These are phyloP conservation scores for Kickxella alabastrina DNA, from an alignment of 192 early-diverging fungal species.

Conservation along the genomic window DNA sequence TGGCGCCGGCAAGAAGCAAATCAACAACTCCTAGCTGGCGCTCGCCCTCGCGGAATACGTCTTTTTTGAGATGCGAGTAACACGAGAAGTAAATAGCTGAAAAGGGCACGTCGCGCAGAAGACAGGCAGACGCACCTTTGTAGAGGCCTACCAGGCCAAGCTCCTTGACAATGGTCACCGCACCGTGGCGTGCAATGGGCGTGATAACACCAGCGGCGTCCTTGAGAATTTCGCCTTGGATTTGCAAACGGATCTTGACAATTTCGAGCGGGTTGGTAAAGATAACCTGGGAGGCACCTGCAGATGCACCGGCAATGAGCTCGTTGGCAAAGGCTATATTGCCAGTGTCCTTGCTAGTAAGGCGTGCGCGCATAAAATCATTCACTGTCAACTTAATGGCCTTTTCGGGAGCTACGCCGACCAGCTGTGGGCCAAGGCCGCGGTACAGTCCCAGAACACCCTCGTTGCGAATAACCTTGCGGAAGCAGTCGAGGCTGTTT, in stretches of 20 bases:
- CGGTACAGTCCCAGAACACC: slow-evolving; percentile 87
- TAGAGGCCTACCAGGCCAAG: slow-evolving; percentile 91
- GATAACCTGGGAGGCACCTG: slow-evolving; percentile 83
- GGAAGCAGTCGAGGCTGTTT: slow-evolving; percentile 95
- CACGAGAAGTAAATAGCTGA: slow-evolving; percentile 96
- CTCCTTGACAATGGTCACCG: slow-evolving; percentile 82
- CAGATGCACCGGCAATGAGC: slow-evolving; percentile 79
- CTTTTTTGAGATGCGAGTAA: slow-evolving; percentile 96
- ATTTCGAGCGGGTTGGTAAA: slow-evolving; percentile 99
- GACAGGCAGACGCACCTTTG: slow-evolving; percentile 88
- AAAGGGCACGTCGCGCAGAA: slow-evolving; percentile 95
- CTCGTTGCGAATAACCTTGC: slow-evolving; percentile 89
- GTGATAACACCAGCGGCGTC: slow-evolving; percentile 33
- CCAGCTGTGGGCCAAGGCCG: slow-evolving; percentile 87
- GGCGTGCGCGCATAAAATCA: slow-evolving; percentile 74
- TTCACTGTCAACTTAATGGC: slow-evolving; percentile 98
- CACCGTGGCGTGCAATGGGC: slow-evolving; percentile 60
- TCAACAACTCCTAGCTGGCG: slow-evolving; percentile 56
- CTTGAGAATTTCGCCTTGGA: slow-evolving; percentile 69
- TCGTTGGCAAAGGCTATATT: slow-evolving; percentile 74
- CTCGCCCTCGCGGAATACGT: slow-evolving; percentile 85
- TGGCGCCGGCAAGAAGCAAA: slow-evolving; percentile 81
- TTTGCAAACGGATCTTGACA: slow-evolving; percentile 97
- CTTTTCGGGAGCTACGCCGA: slow-evolving; percentile 96
- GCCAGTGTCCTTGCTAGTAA: slow-evolving; percentile 67